Percentiles rank a stretch among this genome's conserved stretches.
phyloP scores from a whole-genome alignment of 2,329 filamentous ascomycete genomes.

The Fusarium cyanostomum region DNA sequence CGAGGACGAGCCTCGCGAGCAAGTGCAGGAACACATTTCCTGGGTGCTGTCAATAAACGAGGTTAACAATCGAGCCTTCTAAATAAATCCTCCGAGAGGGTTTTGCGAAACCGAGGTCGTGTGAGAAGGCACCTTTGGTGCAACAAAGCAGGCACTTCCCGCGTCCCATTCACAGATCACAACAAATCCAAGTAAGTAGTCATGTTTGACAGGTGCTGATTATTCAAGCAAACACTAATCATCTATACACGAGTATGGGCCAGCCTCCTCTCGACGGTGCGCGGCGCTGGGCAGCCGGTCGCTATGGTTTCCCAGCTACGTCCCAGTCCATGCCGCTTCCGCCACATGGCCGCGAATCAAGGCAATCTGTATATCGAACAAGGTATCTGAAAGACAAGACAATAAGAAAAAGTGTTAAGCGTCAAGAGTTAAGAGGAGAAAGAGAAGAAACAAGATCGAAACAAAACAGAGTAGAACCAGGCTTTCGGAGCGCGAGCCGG shows the following conservation, averaged over 20 bases:
- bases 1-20: too few species aligned
- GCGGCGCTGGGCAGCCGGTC: conserved; percentile 16
- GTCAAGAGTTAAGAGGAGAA: conserved; percentile 36
- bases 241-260: conserved; percentile 50
- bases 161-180: neutral
- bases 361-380: conserved; percentile 65
- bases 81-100: too few species aligned
- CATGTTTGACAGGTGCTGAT: conserved; percentile 42
- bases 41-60: too few species aligned
- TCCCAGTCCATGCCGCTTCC: conserved; percentile 34
- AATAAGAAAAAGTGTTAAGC: conserved; percentile 35
- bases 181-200: neutral
- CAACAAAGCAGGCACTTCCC: too few species aligned
- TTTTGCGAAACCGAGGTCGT: too few species aligned
- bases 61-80: too few species aligned
- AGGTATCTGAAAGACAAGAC: conserved; percentile 62
- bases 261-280: conserved; percentile 43
- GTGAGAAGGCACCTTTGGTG: too few species aligned
- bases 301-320: conserved; percentile 22
- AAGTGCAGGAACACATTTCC: too few species aligned
- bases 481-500: conserved; percentile 14
- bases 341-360: conserved; percentile 41
- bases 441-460: conserved; percentile 40
- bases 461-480: conserved; percentile 38
- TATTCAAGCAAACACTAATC: conserved; percentile 48